Percentiles rank a stretch among this genome's conserved stretches.
phyloP scores from a whole-genome alignment of 2,329 filamentous ascomycete species.

The Microcera coccophila region DNA sequence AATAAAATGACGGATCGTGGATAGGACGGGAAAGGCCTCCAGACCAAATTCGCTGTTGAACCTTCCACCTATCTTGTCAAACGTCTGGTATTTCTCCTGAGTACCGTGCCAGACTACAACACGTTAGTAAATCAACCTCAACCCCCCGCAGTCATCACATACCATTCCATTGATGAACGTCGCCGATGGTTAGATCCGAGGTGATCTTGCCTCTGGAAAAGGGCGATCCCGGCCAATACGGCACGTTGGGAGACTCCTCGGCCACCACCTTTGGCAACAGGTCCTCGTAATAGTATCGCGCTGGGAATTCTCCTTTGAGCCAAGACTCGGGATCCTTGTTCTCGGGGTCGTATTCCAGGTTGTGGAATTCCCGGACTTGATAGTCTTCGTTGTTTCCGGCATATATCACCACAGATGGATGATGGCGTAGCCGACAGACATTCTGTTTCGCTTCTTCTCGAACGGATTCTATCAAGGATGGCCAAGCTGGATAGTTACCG shows the following conservation, averaged over 20 bases:
- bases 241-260: constrained; percentile 57
- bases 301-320: constrained; percentile 55
- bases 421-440: constrained; percentile 51
- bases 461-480: constrained; percentile 52
- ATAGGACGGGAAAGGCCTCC: constrained; percentile 57
- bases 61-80: constrained; percentile 64
- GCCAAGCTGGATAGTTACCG: constrained; percentile 60
- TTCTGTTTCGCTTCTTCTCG: constrained; percentile 55
- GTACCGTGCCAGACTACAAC: constrained; percentile 66
- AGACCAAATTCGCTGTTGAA: constrained; percentile 83
- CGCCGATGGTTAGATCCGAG: constrained; percentile 66
- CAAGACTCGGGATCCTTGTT: constrained; percentile 53
- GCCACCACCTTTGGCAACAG: constrained; percentile 62
- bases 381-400: constrained; percentile 79
- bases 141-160: too few relatives aligned
- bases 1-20: constrained; percentile 66
- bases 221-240: constrained; percentile 68
- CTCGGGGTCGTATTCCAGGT: constrained; percentile 66
- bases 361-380: constrained; percentile 64
- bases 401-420: constrained; percentile 67
- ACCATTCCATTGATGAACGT: constrained; percentile 69
- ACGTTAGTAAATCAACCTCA: too few relatives aligned
- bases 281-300: constrained; percentile 75
- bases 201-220: constrained; percentile 58
- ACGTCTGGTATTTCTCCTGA: constrained; percentile 69